These are phyloP conservation scores for Ceratocystis cubensis DNA, from an alignment of 2,329 filamentous ascomycete genomes.

Conservation along the genomic window DNA sequence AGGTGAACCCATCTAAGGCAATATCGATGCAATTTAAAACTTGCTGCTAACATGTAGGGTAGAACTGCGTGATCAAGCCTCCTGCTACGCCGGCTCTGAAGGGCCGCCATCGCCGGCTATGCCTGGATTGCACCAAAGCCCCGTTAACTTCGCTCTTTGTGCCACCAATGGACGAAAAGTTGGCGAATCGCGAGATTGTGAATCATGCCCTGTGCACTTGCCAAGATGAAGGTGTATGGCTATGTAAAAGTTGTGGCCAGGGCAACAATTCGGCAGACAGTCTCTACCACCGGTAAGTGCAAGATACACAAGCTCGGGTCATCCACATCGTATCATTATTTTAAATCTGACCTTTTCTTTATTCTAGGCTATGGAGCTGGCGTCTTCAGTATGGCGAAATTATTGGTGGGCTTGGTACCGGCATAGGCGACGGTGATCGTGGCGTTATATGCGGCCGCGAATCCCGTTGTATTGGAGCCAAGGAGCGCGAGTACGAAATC, in stretches of 20 bases:
- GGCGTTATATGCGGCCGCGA: constrained; percentile 81
- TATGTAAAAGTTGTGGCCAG: constrained; percentile 73
- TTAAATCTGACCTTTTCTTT: not conserved
- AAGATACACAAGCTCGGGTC: too few relatives aligned
- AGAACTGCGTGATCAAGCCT: constrained; percentile 87
- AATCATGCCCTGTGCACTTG: constrained; percentile 43
- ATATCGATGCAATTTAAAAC: not conserved
- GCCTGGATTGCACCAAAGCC: constrained; percentile 58
- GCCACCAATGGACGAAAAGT: constrained; percentile 33
- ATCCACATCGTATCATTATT: too few relatives aligned
- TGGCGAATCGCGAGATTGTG: constrained; percentile 43
- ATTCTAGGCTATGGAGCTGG: constrained; percentile 68
- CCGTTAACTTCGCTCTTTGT: constrained; percentile 48
- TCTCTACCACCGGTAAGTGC: constrained; percentile 45
- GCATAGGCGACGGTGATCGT: constrained; percentile 76
- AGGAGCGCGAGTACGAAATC: constrained; percentile 68
- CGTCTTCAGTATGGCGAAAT: constrained; percentile 72
- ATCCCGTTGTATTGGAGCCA: constrained; percentile 59
- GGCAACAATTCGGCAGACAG: constrained; percentile 49
- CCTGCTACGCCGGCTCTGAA: constrained; percentile 55
- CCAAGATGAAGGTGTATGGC: constrained; percentile 53
- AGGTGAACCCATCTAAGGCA: constrained; percentile 28
- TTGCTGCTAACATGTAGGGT: constrained; percentile 11
- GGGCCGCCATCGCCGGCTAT: constrained; percentile 70
- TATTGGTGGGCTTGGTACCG: constrained; percentile 68